Evolutionary conservation across 75 land plant genomes (phyloP).

Genomic region (Azolla pinnata): DNA sequence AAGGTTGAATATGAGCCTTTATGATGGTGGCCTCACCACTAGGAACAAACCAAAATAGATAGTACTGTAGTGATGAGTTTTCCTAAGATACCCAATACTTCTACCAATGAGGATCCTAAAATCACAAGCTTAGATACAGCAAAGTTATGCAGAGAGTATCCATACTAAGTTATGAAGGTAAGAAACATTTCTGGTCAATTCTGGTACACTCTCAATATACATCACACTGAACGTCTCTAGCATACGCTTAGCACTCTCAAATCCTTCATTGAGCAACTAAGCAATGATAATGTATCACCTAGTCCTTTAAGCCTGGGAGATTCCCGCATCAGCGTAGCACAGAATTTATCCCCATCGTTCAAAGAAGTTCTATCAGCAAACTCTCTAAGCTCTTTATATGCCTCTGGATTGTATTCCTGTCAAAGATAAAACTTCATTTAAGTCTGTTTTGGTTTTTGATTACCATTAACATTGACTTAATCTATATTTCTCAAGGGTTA

Average conservation of each 20-base stretch:
- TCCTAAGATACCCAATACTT: too few species aligned
- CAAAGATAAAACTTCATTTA: too few species aligned
- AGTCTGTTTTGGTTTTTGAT: too few species aligned
- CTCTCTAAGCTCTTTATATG: conserved; percentile 63
- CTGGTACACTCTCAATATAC: not conserved
- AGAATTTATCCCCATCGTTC: conserved; percentile 83
- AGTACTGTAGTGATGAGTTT: too few species aligned
- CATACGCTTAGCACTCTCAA: not conserved
- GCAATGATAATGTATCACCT: conserved; percentile 29
- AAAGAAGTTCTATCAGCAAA: conserved; percentile 50
- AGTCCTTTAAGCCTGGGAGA: conserved; percentile 61
- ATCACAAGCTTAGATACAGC: not conserved
- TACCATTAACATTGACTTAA: too few species aligned
- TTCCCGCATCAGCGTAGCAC: conserved; percentile 69
- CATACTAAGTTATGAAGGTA: not conserved
- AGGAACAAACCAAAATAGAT: too few species aligned
- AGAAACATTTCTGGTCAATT: not conserved
- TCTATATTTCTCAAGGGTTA: too few species aligned
- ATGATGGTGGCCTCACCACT: too few species aligned
- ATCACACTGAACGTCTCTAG: not conserved
- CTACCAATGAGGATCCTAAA: too few species aligned
- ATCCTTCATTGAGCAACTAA: not conserved
- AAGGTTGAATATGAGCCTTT: too few species aligned
- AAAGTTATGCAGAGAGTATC: not conserved
- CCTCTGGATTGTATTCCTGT: conserved; percentile 43